phyloP scores from a whole-genome alignment of 2,329 filamentous ascomycete species.

The Botryotinia narcissicola region DNA sequence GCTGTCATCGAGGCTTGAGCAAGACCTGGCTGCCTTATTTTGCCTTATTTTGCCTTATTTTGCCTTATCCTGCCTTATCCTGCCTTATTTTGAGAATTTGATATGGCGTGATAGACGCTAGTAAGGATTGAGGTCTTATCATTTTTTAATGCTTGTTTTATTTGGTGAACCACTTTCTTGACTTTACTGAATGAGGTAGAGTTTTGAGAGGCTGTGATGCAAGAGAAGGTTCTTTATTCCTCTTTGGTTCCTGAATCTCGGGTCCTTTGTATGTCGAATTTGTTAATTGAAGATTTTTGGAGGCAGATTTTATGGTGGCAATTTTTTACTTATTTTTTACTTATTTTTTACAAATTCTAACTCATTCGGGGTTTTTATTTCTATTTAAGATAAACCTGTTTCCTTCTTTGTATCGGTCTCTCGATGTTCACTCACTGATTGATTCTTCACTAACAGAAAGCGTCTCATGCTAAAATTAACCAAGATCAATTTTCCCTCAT shows the following conservation, averaged over 20 bases:
- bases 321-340: neutral
- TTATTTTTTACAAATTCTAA: neutral
- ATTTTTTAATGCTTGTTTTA: neutral
- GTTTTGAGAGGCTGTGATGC: neutral
- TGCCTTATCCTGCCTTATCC: neutral
- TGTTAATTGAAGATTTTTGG: neutral
- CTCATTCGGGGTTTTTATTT: neutral
- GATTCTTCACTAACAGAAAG: neutral
- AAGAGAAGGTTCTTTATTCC: constrained; percentile 10
- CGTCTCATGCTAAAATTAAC: neutral
- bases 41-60: neutral
- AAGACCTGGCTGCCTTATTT: neutral
- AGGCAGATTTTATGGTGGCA: neutral
- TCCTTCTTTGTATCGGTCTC: neutral
- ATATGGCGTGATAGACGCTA: constrained; percentile 22
- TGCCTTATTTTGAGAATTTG: constrained; percentile 4
- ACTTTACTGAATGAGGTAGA: neutral
- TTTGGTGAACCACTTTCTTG: neutral
- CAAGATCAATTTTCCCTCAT: neutral
- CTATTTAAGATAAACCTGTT: neutral
- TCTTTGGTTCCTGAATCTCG: neutral
- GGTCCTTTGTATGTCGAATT: neutral
- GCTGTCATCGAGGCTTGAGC: neutral
- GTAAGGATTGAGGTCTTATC: constrained; percentile 7
- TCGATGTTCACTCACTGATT: neutral